Conservation (phyloP, 805 yeast genomes). For the Barnettozyma populi region DNA sequence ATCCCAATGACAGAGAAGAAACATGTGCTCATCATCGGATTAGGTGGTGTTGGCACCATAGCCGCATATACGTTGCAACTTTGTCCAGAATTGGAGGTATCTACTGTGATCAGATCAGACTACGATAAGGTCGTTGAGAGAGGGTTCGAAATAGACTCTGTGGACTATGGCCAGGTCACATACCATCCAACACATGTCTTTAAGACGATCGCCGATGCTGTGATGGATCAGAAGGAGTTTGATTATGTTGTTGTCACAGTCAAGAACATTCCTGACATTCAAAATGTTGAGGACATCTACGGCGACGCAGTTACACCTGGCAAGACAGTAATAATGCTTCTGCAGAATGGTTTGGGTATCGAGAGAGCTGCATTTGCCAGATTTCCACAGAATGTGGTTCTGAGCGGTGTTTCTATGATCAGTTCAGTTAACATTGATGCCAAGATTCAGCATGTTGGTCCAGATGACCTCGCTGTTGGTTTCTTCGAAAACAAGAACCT, state of each 20-base stretch:
- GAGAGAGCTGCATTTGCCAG: slow-evolving; percentile 45
- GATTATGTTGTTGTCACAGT: slow-evolving; percentile 59
- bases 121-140: slow-evolving; percentile 40
- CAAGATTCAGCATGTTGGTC: slow-evolving; percentile 39
- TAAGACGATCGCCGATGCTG: slow-evolving; percentile 30
- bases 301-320: slow-evolving; percentile 42
- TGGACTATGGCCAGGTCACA: slow-evolving; percentile 48
- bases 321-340: slow-evolving; percentile 43
- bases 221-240: slow-evolving; percentile 27
- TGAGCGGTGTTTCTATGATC: slow-evolving; percentile 60
- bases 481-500: slow-evolving; percentile 39
- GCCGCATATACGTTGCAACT: slow-evolving; percentile 58
- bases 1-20: slow-evolving; percentile 1
- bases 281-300: slow-evolving; percentile 44
- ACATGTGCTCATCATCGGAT: slow-evolving; percentile 55
- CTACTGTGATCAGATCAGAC: slow-evolving; percentile 57
- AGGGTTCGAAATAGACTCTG: slow-evolving; percentile 54
- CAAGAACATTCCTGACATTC: slow-evolving; percentile 64
- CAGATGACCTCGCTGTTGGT: slow-evolving; percentile 42
- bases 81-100: slow-evolving; percentile 40
- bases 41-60: slow-evolving; percentile 79
- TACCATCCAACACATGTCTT: slow-evolving; percentile 45
- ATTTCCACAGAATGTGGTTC: slow-evolving; percentile 45
- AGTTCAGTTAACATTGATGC: slow-evolving; percentile 47
- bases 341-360: slow-evolving; percentile 62